Percentiles rank a stretch among this genome's conserved stretches.
These are phyloP conservation scores for Citrus maxima DNA, from an alignment of 345 rosid species.

Conservation along the genomic window DNA sequence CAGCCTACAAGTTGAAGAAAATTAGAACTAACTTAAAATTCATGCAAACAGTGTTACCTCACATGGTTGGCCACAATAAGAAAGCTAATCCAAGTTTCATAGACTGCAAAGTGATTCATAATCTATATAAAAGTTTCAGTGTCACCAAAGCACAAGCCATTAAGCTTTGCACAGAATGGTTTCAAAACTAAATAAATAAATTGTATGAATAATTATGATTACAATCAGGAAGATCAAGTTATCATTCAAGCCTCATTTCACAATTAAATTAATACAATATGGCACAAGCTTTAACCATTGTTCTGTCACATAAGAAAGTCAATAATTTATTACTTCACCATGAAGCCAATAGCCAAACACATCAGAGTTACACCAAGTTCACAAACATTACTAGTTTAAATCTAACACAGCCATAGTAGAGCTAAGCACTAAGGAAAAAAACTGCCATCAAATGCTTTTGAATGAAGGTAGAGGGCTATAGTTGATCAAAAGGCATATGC, in stretches of 20 bases:
- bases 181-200: background rate
- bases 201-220: too few species aligned
- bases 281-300: background rate
- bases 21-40: constrained; percentile 6
- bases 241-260: background rate
- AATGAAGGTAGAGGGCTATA: background rate
- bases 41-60: background rate
- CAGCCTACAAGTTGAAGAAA: constrained; percentile 47
- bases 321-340: background rate
- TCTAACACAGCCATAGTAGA: background rate
- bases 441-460: background rate
- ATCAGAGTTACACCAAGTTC: background rate
- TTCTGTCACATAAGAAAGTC: background rate
- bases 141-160: background rate
- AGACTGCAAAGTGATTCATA: background rate
- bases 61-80: background rate
- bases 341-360: background rate
- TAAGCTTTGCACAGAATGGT: background rate
- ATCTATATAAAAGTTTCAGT: background rate
- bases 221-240: background rate
- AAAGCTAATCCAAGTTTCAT: background rate
- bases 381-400: background rate
- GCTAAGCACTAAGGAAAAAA: background rate
- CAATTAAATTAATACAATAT: background rate
- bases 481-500: background rate